Evolutionary conservation across 2,329 filamentous ascomycete genomes (phyloP), one percentile per base, ranked within the genome.

Genomic region (Fusarium tanahbumbuense): DNA sequence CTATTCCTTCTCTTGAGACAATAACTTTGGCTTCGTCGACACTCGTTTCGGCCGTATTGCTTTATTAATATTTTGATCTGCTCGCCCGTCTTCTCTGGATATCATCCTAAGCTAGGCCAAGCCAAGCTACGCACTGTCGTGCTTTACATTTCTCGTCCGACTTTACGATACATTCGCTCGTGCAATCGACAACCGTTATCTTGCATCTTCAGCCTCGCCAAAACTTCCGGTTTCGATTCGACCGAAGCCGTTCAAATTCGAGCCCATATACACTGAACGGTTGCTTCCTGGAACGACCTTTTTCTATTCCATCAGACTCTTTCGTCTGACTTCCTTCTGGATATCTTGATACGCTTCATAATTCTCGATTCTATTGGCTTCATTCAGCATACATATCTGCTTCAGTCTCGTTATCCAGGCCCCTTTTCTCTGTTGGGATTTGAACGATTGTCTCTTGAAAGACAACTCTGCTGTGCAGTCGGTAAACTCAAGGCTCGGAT

Each of bases 21-120:
- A 64, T 55, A 68, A 62, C 67, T 76, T 74, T 74, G 68, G 58
- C 72, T 67, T 75, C 72, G 73, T 74, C 73, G 73, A 78, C 78
- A 62, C 72, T 78, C 77, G 70, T 78, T 79, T 73, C 67, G 60
- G 63, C 61, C 73, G 60, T 77, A 77, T 73, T 72, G 67, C 71
- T 69, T 74, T 75, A 71, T 66, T 76, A 75, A 76, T 77, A 78
- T 72, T 76, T 71, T 78, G 72, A 68, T 75, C 73, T 70, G 64
- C 68, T 76, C 68, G 60, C 65, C 28, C 49, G 49, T 27, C 49
- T 65, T 58, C 56, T 41, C 56, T 61, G 64, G 64, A 68, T 71
- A 56, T 42, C 32, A 56, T 68, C 67, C 54, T 60, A 47, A 70
- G 68, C 56, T 62, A 56, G 22, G 55, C 28, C 58, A 62, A 28